Conservation (phyloP, 345 rosid species). For the Populus ilicifolia region DNA sequence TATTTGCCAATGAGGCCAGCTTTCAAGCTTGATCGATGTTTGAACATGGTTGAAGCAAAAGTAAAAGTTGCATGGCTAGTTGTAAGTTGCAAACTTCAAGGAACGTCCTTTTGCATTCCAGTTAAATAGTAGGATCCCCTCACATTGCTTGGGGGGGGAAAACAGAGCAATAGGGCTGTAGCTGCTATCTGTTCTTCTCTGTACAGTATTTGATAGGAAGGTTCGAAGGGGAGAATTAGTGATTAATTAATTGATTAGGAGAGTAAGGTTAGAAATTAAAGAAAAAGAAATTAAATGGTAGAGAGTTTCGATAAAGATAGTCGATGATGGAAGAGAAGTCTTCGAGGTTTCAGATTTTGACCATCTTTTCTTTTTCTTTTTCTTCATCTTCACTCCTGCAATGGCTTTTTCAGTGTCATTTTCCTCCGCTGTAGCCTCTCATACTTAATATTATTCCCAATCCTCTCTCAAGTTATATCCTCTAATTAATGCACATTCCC, state of each 20-base stretch:
- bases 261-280: conserved; percentile 16
- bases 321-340: conserved; percentile 48
- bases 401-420: conserved; percentile 45
- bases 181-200: not conserved
- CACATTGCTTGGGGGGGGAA: not conserved
- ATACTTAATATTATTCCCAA: not conserved
- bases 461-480: not conserved
- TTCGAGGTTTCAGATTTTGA: conserved; percentile 59
- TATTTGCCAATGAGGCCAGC: not conserved
- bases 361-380: conserved; percentile 47
- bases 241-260: not conserved
- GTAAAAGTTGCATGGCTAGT: conserved; percentile 49
- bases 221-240: not conserved
- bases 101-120: conserved; percentile 25
- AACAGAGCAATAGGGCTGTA: not conserved
- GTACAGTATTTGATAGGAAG: not conserved
- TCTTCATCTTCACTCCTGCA: conserved; percentile 27
- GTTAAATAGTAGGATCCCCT: not conserved
- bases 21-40: not conserved
- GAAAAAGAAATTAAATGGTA: conserved; percentile 13
- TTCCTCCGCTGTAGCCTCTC: conserved; percentile 18
- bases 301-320: conserved; percentile 42
- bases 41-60: conserved; percentile 16
- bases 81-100: conserved; percentile 23
- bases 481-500: not conserved